Evolutionary conservation across 202 grass and related monocot genomes (phyloP), one percentile per base, ranked within the genome.

Genomic region (Setaria viridis): DNA sequence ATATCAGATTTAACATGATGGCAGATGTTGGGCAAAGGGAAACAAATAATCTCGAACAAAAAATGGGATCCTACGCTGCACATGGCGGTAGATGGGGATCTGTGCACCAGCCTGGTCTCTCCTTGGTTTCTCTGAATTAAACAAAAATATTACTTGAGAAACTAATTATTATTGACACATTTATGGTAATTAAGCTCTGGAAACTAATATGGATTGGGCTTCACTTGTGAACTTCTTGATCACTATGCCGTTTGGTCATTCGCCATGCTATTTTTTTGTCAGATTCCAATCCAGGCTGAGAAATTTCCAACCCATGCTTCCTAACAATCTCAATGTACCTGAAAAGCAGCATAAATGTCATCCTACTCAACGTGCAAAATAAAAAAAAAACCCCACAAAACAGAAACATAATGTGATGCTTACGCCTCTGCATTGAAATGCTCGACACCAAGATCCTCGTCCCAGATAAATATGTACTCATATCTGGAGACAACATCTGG

Each of bases 391-490:
- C 25, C 25, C 25, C 57, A 86, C 4, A 60, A 54, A 79, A 33
- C 70, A 42, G 48, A 72, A 63, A 67, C 76, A 20, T 57, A 20
- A 33, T 82, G 47, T 62, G 67, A 51, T 37, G 79, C 83, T 84
- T 93, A 98, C 95, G 80, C 82, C 89, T 98, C 95, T 83, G 95
- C 95, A 54, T 98, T 89, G 76, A 98, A 98, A 94, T 98, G 93
- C 82, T 95, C 87, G 14, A 98, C 93, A 84, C 95, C 95, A 42
- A 98, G 85, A 80, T 98, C 95, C 87, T 98, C 95, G 58, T 98
- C 95, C 95, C 95, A 98, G 82, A 98, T 90, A 65, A 98, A 98
- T 90, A 98, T 92, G 89, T 98, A 98, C 4, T 98, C 95, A 63
- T 95, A 98, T 62, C 73, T 88, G 34, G 88, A 81, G 62, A 98